Percentiles rank a stretch among this genome's conserved stretches.
phyloP scores from a whole-genome alignment of 108 stramenopile species.

The Licmophora abbreviata region DNA sequence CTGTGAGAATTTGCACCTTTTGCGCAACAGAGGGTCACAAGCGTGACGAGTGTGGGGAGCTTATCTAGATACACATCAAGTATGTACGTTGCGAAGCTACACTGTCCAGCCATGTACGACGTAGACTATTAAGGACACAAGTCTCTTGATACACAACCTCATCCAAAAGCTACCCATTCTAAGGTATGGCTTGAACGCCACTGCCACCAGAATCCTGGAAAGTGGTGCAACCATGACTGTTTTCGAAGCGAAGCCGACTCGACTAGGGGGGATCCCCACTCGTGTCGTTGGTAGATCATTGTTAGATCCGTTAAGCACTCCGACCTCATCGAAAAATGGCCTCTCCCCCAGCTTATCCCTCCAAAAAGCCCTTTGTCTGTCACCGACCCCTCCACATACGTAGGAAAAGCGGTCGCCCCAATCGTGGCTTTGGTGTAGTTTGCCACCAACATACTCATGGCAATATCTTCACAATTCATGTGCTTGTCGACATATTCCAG shows the following conservation, averaged over 20 bases:
- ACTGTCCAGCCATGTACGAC: no score
- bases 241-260: constrained; percentile 15
- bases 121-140: no score
- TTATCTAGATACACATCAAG: constrained; percentile 14
- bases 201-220: constrained; percentile 34
- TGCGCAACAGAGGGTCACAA: constrained; percentile 33
- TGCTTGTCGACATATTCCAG: constrained; percentile 52
- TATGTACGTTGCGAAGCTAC: not conserved
- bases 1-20: constrained; percentile 23
- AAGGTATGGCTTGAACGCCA: constrained; percentile 38
- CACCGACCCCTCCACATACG: constrained; percentile 47
- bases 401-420: constrained; percentile 12
- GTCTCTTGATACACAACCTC: no score
- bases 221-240: constrained; percentile 26
- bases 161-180: constrained; percentile 50
- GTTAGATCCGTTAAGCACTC: constrained; percentile 32
- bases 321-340: constrained; percentile 37
- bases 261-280: constrained; percentile 30
- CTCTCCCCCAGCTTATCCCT: constrained; percentile 37
- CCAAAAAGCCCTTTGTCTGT: constrained; percentile 37
- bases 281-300: constrained; percentile 19
- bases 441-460: constrained; percentile 53
- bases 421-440: constrained; percentile 21
- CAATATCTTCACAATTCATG: constrained; percentile 62
- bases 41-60: constrained; percentile 32